phyloP scores from a whole-genome alignment of 306 rosid genomes.

The Glycine soja region DNA sequence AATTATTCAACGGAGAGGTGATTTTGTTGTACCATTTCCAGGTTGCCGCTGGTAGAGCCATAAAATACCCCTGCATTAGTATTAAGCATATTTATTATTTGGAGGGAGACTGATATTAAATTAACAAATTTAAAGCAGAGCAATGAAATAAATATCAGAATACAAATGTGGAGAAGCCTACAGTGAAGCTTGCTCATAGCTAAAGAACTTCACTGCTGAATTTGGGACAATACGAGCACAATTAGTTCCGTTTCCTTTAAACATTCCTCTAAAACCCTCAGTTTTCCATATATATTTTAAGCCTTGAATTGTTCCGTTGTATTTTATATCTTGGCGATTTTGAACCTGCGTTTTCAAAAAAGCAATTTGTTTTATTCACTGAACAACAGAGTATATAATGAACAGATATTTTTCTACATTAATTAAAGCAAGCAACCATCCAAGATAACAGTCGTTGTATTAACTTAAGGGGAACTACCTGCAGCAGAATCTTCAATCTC shows the following conservation, averaged over 20 bases:
- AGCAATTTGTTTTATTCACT: slow-evolving; percentile 42
- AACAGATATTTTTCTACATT: background rate
- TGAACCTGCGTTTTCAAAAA: slow-evolving; percentile 60
- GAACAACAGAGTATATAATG: background rate
- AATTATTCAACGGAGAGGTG: slow-evolving; percentile 33
- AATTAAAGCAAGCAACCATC: background rate
- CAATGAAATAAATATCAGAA: background rate
- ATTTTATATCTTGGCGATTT: slow-evolving; percentile 57
- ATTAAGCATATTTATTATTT: background rate
- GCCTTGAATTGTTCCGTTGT: slow-evolving; percentile 72
- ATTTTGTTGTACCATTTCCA: slow-evolving; percentile 60
- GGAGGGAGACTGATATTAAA: background rate
- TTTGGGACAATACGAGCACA: slow-evolving; percentile 81
- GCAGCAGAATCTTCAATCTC: slow-evolving; percentile 73
- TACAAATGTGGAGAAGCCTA: slow-evolving; percentile 45
- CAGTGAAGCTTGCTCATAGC: slow-evolving; percentile 75
- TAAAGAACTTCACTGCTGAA: slow-evolving; percentile 77
- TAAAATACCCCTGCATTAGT: slow-evolving; percentile 62
- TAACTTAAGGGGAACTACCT: slow-evolving; percentile 48
- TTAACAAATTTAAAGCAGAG: slow-evolving; percentile 7
- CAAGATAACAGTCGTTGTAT: background rate
- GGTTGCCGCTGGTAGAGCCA: slow-evolving; percentile 61
- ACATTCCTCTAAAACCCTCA: slow-evolving; percentile 71
- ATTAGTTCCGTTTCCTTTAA: slow-evolving; percentile 80
- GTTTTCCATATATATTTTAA: slow-evolving; percentile 67